Evolutionary conservation across 495 filamentous ascomycete genomes (phyloP), one percentile per base, ranked within the genome.

Genomic region (Rusavskia elegans): DNA sequence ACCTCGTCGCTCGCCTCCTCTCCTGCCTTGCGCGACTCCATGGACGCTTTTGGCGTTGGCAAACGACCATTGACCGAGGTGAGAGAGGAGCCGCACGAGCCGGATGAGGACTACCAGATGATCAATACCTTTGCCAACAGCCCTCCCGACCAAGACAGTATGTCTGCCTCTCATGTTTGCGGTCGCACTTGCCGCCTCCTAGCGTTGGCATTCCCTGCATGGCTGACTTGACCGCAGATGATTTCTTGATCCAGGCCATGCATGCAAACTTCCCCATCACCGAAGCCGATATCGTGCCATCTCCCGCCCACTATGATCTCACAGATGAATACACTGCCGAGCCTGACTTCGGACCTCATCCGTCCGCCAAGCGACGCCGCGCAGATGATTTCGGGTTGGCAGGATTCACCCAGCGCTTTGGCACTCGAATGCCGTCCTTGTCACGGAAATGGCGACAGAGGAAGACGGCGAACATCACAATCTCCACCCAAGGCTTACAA

Each of bases 341-440:
- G 55, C 74, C 77, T 57, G 81, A 84, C 52, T 74, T 74, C 48
- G 62, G 68, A 16, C 66, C 59, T 8, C 71, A 66, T 53, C 67
- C 68, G 54, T 48, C 75, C 62, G 52, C 68, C 11, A 84, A 81
- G 55, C 82, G 81, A 55, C 76, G 80, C 49, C 70, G 82, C 48
- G 84, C 79, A 7, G 78, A 78, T 35, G 82, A 82, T 45, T 74
- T 76, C 0, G 71, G 84, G 1, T 65, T 80, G 17, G 55, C 49
- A n/a, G 56, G 54, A 8, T 44, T 61, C 50, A 73, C 85, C 25
- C 76, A 79, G 32, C 77, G 83, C 39, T 66, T 90, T 53, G 77
- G 82, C 44, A 80, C 79, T 3, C 76, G 79, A 50, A 82, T 92
- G 51, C 82, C 85, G 2, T 87, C 82, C 35, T 49, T 61, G 29